A percentile compares a stretch with the other conserved stretches of the same genome.
These are phyloP conservation scores for Bathelium albidoporum DNA, from an alignment of 495 filamentous ascomycete species.

Conservation along the genomic window DNA sequence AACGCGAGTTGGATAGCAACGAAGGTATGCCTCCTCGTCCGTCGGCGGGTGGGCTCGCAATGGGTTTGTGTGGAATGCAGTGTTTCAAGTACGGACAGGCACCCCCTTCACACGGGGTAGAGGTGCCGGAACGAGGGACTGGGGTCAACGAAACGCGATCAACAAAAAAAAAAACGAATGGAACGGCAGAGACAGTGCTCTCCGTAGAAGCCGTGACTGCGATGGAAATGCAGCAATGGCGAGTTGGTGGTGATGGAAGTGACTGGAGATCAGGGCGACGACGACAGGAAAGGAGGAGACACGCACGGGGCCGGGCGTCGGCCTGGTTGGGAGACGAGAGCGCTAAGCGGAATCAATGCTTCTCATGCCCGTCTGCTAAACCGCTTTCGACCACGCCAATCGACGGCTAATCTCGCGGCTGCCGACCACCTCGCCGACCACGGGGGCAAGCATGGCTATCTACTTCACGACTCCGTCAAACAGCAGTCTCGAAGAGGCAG, in stretches of 20 bases:
- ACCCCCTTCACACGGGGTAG: neutral
- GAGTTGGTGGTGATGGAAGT: neutral
- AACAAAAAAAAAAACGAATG: conserved; percentile 6
- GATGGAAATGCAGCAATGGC: too few species aligned
- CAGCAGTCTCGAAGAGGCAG: neutral
- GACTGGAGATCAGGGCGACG: neutral
- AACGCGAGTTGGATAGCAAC: neutral
- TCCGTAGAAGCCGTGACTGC: neutral
- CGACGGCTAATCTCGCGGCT: neutral
- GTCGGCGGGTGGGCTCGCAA: neutral
- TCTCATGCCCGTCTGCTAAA: neutral
- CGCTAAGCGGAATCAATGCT: neutral
- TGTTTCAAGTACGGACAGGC: neutral
- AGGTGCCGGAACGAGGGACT: neutral
- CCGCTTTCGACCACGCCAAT: neutral
- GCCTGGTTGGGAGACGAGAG: neutral
- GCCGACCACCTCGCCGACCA: neutral
- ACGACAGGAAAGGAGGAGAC: conserved; percentile 5
- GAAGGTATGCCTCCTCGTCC: neutral
- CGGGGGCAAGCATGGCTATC: neutral
- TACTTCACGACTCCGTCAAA: neutral
- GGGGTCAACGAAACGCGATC: neutral
- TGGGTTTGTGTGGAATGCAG: neutral
- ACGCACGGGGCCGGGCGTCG: neutral
- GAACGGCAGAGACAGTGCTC: neutral